Base-by-base conservation (phyloP, 768 basidiomycete species). In the Solioccasus polychromus region DNA sequence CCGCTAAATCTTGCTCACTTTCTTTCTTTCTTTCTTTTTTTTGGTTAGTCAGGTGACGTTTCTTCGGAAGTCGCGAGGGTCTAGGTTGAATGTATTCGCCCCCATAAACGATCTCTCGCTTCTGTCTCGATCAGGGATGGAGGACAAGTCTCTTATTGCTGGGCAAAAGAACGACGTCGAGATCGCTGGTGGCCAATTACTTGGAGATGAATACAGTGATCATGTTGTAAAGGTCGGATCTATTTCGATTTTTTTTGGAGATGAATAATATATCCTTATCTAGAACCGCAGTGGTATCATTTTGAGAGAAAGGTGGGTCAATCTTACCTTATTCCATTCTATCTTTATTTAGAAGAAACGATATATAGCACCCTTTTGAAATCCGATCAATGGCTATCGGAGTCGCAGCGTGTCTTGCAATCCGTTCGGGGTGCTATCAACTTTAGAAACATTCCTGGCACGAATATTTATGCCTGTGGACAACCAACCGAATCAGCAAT, bases 191-290 rank as follows among this genome's bases (percentile, higher is more conserved):
- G 92, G 90, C 0, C 88, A 86, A 60, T 80, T 96, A 35, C 71
- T 94, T 1, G 95, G 92, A 5, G 94, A 97, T 60, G 96, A 99
- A 63, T 98, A 92, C 71, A 92, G 91, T 3, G 88, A 90, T 32
- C 90, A 94, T 62, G 92, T 98, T 35, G 82, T 99, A 25, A 87
- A 87, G 75, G 90, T 88, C 47, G 23, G 73, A 35, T 43, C 18
- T 20, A 14, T 35, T 41, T 22, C 12, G 2, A n/a, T 22, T 15
- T 20, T 37, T 25, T 17, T 36, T 23, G 25, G 41, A 34, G 41
- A 35, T 12, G 26, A 22, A 36, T 23, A 17, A 32, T 37, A 39
- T 12, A 10, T 0, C 35, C 1, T 43, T 15, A 32, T 48, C 46
- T 56, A 93, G 83, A 88, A 93, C 59, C 87, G 96, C 10, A 85